A percentile compares a stretch with the other conserved stretches of the same genome.
Evolutionary conservation across 257 asterid species (phyloP).

Genomic region (Solanum piurae): DNA sequence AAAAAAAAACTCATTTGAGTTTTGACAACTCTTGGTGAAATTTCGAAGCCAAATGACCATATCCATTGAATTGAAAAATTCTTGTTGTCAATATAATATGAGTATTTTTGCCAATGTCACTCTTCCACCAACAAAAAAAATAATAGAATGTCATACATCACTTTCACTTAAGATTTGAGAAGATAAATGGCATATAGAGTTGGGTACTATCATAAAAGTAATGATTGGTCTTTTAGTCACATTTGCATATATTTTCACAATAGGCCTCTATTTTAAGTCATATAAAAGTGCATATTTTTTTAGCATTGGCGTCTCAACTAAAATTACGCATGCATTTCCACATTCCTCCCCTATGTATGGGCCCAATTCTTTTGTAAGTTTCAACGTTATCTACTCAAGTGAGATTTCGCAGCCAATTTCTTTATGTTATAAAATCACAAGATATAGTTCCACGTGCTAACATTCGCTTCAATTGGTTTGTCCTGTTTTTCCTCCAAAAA

Average conservation of each 20-base stretch:
- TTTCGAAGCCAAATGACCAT: neutral
- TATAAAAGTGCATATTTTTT: neutral
- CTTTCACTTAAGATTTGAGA: constrained; percentile 1
- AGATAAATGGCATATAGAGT: neutral
- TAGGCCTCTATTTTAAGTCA: constrained; percentile 6
- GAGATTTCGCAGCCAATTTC: neutral
- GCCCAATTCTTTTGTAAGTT: neutral
- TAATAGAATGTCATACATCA: neutral
- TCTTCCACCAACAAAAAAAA: constrained; percentile 41
- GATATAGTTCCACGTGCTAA: neutral
- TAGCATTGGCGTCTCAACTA: neutral
- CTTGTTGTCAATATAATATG: neutral
- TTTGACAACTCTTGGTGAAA: neutral
- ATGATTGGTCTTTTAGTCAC: constrained; percentile 22
- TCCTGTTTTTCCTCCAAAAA: too few relatives aligned
- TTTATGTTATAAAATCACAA: neutral
- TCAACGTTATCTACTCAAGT: neutral
- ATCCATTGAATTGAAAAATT: neutral
- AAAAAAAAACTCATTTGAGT: neutral
- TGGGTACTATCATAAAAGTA: constrained; percentile 11
- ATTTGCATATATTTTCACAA: constrained; percentile 4
- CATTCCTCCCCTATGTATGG: neutral
- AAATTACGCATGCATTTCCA: neutral
- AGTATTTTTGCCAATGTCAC: constrained; percentile 20
- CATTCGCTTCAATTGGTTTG: neutral